These are phyloP conservation scores for Sungouiella thailandica DNA, from an alignment of 805 yeast species.

Conservation along the genomic window DNA sequence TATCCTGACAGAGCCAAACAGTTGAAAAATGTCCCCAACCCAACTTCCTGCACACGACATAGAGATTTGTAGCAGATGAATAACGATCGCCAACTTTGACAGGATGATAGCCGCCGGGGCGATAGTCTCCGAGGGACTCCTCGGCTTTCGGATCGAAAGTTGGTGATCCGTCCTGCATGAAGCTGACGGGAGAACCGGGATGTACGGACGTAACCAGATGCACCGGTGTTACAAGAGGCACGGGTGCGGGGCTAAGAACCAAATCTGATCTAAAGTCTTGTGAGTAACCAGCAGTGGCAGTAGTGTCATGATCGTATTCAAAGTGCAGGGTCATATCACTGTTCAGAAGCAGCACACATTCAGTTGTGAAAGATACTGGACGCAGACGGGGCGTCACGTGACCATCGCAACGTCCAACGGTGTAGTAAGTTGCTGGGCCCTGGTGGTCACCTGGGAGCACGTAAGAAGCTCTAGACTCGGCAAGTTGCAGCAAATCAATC, in stretches of 20 bases:
- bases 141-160: slow-evolving; percentile 51
- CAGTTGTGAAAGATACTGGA: slow-evolving; percentile 29
- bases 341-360: slow-evolving; percentile 33
- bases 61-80: slow-evolving; percentile 55
- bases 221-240: too few species aligned
- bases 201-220: too few species aligned
- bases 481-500: slow-evolving; percentile 2
- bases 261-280: slow-evolving; percentile 20
- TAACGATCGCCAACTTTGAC: slow-evolving; percentile 83
- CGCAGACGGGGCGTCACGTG: neutral
- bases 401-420: too few species aligned
- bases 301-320: slow-evolving; percentile 7
- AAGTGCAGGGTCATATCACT: slow-evolving; percentile 32
- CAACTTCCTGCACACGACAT: slow-evolving; percentile 76
- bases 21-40: slow-evolving; percentile 99
- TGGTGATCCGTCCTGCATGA: too few species aligned
- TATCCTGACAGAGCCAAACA: slow-evolving; percentile 28
- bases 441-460: neutral
- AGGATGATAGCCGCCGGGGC: slow-evolving; percentile 94
- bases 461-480: neutral
- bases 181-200: too few species aligned
- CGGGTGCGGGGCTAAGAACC: too few species aligned
- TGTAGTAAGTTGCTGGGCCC: neutral
- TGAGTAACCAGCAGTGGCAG: slow-evolving; percentile 4
- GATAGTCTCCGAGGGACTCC: slow-evolving; percentile 81